Conservation (phyloP, 2,329 filamentous ascomycete genomes). For the Colletotrichum karsti region DNA sequence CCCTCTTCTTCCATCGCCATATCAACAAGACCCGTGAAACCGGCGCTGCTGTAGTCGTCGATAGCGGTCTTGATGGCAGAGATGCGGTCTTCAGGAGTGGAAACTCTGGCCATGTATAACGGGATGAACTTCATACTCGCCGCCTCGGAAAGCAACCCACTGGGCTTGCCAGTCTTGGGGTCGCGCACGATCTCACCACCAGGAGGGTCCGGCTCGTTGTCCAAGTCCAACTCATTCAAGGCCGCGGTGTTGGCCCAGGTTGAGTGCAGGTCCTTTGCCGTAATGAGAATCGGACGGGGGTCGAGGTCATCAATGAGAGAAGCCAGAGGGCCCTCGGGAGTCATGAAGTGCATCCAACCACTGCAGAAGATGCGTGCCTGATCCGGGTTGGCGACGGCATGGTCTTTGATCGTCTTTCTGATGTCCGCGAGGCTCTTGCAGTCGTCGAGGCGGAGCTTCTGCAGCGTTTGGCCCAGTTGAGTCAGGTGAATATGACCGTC, state of each 20-base stretch:
- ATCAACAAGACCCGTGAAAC: slow-evolving; percentile 64
- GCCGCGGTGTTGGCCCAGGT: slow-evolving; percentile 64
- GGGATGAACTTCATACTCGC: slow-evolving; percentile 50
- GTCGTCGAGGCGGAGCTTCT: slow-evolving; percentile 55
- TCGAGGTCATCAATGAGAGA: slow-evolving; percentile 61
- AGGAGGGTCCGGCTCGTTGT: slow-evolving; percentile 53
- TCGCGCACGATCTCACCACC: slow-evolving; percentile 56
- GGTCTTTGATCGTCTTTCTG: slow-evolving; percentile 50
- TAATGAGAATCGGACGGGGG: slow-evolving; percentile 61
- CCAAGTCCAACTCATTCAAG: slow-evolving; percentile 57
- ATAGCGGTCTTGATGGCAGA: slow-evolving; percentile 55
- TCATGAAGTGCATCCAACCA: slow-evolving; percentile 67
- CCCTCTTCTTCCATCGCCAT: slow-evolving; percentile 68
- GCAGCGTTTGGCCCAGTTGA: slow-evolving; percentile 61
- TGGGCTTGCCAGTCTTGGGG: slow-evolving; percentile 48
- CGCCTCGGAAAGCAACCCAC: slow-evolving; percentile 62
- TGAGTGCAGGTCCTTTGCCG: slow-evolving; percentile 65
- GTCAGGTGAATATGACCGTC: slow-evolving; percentile 68
- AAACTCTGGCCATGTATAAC: slow-evolving; percentile 59
- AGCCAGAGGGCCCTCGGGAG: slow-evolving; percentile 55
- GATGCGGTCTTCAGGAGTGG: slow-evolving; percentile 56
- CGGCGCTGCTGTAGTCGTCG: slow-evolving; percentile 55
- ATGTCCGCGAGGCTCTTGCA: slow-evolving; percentile 60
- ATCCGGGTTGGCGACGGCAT: slow-evolving; percentile 53
- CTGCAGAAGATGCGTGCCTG: slow-evolving; percentile 56